Evolutionary conservation across 1,139 yeast genomes (phyloP).

Genomic region (Scheffersomyces cryptocercus): DNA sequence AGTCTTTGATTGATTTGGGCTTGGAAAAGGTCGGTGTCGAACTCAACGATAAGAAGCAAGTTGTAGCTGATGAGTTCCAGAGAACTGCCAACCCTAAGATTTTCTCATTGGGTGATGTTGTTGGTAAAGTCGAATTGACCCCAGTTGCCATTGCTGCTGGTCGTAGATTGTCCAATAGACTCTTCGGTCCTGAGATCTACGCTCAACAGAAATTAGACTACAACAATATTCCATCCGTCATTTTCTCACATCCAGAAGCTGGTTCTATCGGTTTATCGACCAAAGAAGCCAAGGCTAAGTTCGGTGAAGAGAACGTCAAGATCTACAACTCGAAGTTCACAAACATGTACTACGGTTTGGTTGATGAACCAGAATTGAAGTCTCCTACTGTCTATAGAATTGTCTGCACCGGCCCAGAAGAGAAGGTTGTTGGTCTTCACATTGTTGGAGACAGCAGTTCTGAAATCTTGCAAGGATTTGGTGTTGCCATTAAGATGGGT

Average conservation of each 20-base stretch:
- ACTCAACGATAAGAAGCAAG: constrained; percentile 55
- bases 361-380: constrained; percentile 64
- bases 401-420: constrained; percentile 74
- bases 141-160: constrained; percentile 99
- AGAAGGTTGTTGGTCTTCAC: constrained; percentile 94
- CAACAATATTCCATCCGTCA: constrained; percentile 82
- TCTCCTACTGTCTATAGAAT: constrained; percentile 87
- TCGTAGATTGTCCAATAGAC: constrained; percentile 84
- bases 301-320: constrained; percentile 80
- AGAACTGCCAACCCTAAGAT: constrained; percentile 71
- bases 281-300: constrained; percentile 70
- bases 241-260: constrained; percentile 96
- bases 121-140: constrained; percentile 88
- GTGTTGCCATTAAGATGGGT: constrained; percentile 97
- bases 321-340: constrained; percentile 80
- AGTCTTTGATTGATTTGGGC: constrained; percentile 70
- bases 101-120: constrained; percentile 90
- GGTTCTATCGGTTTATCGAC: constrained; percentile 90
- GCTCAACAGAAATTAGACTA: constrained; percentile 78
- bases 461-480: constrained; percentile 96
- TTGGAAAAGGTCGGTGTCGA: constrained; percentile 75
- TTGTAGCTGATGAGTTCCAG: constrained; percentile 85
- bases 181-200: constrained; percentile 77
- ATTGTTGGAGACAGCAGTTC: constrained; percentile 87
- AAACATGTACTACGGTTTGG: constrained; percentile 92